Evolutionary conservation across 176 grass and related monocot species (phyloP).

Genomic region (Oryza officinalis): DNA sequence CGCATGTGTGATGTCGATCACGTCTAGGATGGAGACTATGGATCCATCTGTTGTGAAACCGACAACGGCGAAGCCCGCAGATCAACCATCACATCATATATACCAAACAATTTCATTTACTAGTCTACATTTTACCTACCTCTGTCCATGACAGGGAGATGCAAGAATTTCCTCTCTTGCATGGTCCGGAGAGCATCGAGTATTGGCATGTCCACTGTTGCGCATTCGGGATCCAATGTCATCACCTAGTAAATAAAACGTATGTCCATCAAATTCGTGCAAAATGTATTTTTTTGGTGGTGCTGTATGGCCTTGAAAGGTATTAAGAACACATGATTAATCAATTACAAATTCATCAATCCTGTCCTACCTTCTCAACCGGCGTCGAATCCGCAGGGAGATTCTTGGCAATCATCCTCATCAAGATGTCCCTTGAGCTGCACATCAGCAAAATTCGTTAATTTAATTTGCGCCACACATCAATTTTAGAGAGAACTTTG

Average conservation of each 20-base stretch:
- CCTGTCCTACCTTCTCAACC: conserved; percentile 48
- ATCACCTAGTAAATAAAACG: conserved; percentile 47
- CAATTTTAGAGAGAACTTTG: no score
- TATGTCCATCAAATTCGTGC: not conserved
- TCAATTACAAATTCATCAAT: no score
- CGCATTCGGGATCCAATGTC: conserved; percentile 78
- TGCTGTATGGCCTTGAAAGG: no score
- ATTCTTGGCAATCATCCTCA: conserved; percentile 66
- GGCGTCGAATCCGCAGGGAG: conserved; percentile 50
- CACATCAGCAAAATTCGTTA: not conserved
- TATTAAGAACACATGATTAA: no score
- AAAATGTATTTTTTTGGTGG: no score
- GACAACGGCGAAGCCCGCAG: not conserved
- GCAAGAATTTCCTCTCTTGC: conserved; percentile 83
- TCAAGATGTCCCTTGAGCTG: conserved; percentile 86
- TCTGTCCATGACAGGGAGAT: conserved; percentile 69
- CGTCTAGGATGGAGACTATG: conserved; percentile 64
- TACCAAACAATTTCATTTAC: not conserved
- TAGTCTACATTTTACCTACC: not conserved
- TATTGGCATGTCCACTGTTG: conserved; percentile 64
- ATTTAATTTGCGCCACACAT: no score
- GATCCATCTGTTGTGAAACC: conserved; percentile 38
- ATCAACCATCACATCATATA: not conserved
- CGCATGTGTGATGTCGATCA: conserved; percentile 68
- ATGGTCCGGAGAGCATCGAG: conserved; percentile 76